phyloP scores from a whole-genome alignment of 768 basidiomycete genomes.

The Daedalea quercina region DNA sequence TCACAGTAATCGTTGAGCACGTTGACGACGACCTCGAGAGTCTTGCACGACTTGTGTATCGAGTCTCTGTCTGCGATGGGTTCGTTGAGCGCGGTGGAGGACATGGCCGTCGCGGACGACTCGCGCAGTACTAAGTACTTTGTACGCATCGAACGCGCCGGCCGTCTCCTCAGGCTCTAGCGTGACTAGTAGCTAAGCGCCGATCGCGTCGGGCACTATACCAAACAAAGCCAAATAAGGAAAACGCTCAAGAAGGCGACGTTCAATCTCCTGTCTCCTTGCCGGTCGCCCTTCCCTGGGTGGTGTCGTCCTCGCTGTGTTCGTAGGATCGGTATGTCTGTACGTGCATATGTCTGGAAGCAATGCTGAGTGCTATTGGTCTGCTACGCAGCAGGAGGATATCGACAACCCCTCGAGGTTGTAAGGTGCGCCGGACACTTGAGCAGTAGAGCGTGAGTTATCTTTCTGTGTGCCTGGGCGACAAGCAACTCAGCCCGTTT shows the following conservation, averaged over 20 bases:
- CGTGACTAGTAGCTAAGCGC: background rate
- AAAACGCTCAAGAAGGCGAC: background rate
- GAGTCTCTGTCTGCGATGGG: conserved; percentile 56
- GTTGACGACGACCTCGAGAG: conserved; percentile 60
- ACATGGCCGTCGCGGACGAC: conserved; percentile 3
- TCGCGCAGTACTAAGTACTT: background rate
- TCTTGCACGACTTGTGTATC: conserved; percentile 77
- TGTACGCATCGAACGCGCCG: too few relatives aligned
- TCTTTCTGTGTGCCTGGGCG: too few relatives aligned
- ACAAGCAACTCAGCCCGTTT: too few relatives aligned
- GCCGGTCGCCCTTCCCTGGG: background rate
- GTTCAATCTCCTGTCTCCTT: background rate
- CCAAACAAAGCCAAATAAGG: conserved; percentile 2
- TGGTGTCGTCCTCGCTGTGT: too few relatives aligned
- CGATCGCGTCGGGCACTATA: background rate
- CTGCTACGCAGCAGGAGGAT: too few relatives aligned
- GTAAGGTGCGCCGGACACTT: too few relatives aligned
- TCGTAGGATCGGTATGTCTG: too few relatives aligned
- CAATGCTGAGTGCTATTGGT: too few relatives aligned
- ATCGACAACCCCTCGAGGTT: too few relatives aligned
- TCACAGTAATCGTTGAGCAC: conserved; percentile 73
- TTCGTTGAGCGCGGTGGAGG: conserved; percentile 11
- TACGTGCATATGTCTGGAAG: too few relatives aligned
- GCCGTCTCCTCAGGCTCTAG: background rate
- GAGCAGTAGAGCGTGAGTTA: too few relatives aligned